These are phyloP conservation scores for Tricholomella constricta DNA, from an alignment of 768 basidiomycete genomes.

Conservation along the genomic window DNA sequence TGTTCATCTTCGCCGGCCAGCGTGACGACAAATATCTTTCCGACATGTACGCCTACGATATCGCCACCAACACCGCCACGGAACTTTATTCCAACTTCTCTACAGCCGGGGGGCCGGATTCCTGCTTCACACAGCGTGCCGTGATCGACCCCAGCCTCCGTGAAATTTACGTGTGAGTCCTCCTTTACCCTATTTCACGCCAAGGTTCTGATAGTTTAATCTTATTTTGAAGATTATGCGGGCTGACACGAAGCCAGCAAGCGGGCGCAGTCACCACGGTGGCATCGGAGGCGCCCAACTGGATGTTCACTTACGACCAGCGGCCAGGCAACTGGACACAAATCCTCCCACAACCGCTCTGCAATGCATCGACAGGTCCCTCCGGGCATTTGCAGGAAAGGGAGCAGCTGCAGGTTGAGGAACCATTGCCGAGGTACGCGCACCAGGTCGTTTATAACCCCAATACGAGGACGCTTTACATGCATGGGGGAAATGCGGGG, in stretches of 20 bases:
- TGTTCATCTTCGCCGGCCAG: conserved; percentile 79
- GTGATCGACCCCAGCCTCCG: conserved; percentile 61
- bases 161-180: conserved; percentile 73
- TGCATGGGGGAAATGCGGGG: conserved; percentile 82
- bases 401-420: conserved; percentile 23
- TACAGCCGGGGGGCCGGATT: conserved; percentile 62
- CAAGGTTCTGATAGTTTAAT: not conserved
- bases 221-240: conserved; percentile 53
- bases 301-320: conserved; percentile 66
- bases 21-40: conserved; percentile 64
- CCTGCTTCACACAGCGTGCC: conserved; percentile 75
- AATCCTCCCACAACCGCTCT: conserved; percentile 44
- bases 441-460: conserved; percentile 79
- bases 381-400: not conserved
- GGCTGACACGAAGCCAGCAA: conserved; percentile 48
- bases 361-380: not conserved
- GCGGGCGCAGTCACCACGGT: conserved; percentile 42
- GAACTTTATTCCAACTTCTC: conserved; percentile 69
- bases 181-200: not conserved
- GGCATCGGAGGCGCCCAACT: conserved; percentile 54
- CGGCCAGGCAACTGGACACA: conserved; percentile 67
- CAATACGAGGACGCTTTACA: conserved; percentile 52
- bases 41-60: conserved; percentile 78
- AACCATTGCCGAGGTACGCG: conserved; percentile 69
- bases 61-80: conserved; percentile 54